A percentile compares a stretch with the other conserved stretches of the same genome.
These are phyloP conservation scores for Lyophyllum decastes DNA, from an alignment of 768 basidiomycete genomes.

Conservation along the genomic window DNA sequence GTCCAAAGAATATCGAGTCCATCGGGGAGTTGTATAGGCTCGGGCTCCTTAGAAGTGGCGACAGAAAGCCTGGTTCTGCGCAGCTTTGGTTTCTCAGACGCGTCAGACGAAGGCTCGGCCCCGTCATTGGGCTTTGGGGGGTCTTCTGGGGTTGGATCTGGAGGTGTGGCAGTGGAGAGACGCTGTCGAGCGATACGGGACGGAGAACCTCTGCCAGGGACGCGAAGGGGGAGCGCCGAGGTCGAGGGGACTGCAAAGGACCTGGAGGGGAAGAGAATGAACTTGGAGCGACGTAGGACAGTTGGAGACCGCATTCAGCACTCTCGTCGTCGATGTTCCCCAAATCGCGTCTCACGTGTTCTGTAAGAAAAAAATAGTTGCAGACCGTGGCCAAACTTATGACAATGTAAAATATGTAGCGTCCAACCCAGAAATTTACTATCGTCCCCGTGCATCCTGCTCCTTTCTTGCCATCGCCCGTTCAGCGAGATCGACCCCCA, in stretches of 20 bases:
- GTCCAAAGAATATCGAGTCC: constrained; percentile 69
- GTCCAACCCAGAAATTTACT: not conserved
- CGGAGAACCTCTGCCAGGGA: not conserved
- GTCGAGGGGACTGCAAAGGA: constrained; percentile 13
- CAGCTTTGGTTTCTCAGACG: constrained; percentile 45
- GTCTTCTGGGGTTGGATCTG: constrained; percentile 15
- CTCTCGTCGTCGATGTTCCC: not conserved
- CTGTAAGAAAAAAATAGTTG: not conserved
- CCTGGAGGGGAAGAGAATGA: constrained; percentile 31
- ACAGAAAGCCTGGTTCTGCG: constrained; percentile 35
- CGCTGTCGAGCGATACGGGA: constrained; percentile 4
- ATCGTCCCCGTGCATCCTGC: constrained; percentile 19
- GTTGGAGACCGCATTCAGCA: constrained; percentile 39
- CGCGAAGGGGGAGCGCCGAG: constrained; percentile 2
- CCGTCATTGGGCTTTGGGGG: constrained; percentile 9
- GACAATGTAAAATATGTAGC: not conserved
- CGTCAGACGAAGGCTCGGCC: constrained; percentile 30
- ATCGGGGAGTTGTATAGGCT: constrained; percentile 52
- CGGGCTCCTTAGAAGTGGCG: constrained; percentile 35
- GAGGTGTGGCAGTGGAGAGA: constrained; percentile 5
- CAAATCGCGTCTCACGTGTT: constrained; percentile 12
- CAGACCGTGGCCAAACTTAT: not conserved
- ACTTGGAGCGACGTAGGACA: constrained; percentile 37
- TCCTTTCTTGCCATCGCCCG: constrained; percentile 63
- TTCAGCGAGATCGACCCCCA: constrained; percentile 91